Conservation (phyloP, 2,329 filamentous ascomycete genomes). For the Lecanicillium sp. region DNA sequence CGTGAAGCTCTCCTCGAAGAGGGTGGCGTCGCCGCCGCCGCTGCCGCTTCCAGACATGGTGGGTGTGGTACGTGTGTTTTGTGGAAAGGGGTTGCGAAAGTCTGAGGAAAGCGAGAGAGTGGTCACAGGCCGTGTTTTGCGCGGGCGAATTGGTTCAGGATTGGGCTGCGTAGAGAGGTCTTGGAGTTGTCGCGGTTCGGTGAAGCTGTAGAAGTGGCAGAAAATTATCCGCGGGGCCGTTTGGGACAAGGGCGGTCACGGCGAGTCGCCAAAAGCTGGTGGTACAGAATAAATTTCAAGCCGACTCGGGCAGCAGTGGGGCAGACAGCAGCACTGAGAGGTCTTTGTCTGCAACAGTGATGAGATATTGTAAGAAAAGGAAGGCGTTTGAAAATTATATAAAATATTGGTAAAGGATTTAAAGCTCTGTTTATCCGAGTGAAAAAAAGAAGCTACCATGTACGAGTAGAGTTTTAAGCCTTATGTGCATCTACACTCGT, state of each 20-base stretch:
- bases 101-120: no score
- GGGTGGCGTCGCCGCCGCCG: constrained; percentile 79
- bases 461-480: no score
- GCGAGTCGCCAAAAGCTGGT: constrained; percentile 7
- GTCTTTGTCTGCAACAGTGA: no score
- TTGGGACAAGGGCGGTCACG: constrained; percentile 4
- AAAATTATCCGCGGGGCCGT: constrained; percentile 12
- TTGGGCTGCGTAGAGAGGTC: background rate
- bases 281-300: no score
- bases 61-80: background rate
- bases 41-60: constrained; percentile 60
- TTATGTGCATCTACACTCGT: no score
- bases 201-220: constrained; percentile 1
- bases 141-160: background rate
- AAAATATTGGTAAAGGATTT: no score
- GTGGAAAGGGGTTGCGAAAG: background rate
- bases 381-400: no score
- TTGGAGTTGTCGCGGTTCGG: background rate
- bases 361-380: no score
- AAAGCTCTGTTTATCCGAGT: no score
- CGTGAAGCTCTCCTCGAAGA: constrained; percentile 90
- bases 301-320: no score
- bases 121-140: background rate
- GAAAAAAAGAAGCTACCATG: no score
- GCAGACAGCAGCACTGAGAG: no score